A percentile compares a stretch with the other conserved stretches of the same genome.
These are phyloP conservation scores for Lactarius hatsudake DNA, from an alignment of 768 basidiomycete species.

Conservation along the genomic window DNA sequence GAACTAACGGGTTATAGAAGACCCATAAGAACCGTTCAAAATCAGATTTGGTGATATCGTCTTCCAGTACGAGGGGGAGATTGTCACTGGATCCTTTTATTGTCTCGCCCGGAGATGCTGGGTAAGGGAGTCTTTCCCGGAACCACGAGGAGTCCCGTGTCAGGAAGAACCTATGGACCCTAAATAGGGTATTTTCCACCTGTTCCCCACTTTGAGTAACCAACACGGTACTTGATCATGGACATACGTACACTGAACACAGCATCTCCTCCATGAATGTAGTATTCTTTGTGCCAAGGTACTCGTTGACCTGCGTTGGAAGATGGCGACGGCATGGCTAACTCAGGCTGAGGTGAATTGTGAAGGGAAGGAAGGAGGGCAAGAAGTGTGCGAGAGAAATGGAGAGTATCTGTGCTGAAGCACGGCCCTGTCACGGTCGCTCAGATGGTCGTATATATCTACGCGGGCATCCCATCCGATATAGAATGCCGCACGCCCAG, in stretches of 20 bases:
- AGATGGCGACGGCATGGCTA: background rate
- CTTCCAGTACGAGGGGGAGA: conserved; percentile 32
- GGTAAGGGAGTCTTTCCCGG: conserved; percentile 29
- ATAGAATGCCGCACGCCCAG: background rate
- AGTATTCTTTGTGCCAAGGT: conserved; percentile 37
- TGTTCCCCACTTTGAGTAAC: background rate
- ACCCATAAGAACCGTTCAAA: conserved; percentile 35
- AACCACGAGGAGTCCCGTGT: conserved; percentile 33
- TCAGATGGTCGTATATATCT: conserved; percentile 21
- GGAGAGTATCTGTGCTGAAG: background rate
- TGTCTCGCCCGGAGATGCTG: conserved; percentile 26
- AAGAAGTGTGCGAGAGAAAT: background rate
- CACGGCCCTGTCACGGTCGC: background rate
- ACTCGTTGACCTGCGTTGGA: conserved; percentile 26
- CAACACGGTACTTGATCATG: background rate
- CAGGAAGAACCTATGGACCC: conserved; percentile 32
- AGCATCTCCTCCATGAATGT: conserved; percentile 54
- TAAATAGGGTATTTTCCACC: conserved; percentile 20
- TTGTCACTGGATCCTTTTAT: conserved; percentile 32
- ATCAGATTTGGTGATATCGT: conserved; percentile 29
- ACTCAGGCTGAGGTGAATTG: background rate
- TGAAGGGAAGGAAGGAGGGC: background rate
- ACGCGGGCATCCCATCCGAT: background rate
- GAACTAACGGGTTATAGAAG: conserved; percentile 36
- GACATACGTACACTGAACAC: conserved; percentile 32